Base-by-base conservation (phyloP, 768 basidiomycete genomes). In the Trametes villosa region DNA sequence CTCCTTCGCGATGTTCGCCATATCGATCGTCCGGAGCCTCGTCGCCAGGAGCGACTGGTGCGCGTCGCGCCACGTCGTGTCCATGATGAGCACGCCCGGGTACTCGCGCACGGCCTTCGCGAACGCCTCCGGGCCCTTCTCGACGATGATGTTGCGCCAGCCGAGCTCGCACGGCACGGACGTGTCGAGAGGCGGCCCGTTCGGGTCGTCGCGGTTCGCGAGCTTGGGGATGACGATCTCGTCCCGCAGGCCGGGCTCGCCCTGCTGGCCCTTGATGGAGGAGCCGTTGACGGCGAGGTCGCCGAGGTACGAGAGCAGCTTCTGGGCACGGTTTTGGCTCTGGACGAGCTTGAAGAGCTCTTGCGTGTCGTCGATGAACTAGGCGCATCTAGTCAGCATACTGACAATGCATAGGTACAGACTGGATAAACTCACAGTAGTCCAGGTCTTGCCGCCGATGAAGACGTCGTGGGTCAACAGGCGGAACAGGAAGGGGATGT, bases 331-430 rank as follows among this genome's bases (percentile, higher is more conserved):
- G 77, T 99, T 99, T 77, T 96, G 96, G 67, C 90, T 94, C 70
- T 94, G 91, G 8, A 99, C 96, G 57, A 99, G 86, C 76, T 96
- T 97, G 88, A 98, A 99, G 64, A 99, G 86, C 71, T 98, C 95
- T n/a, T 94, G 96, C 1, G 96, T 98, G 76, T 99, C 97, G 70
- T 99, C 97, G 76, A 99, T 98, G 82, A 99, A 98, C 92, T 94
- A 68, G 9, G 38, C 41, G 47, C 13, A 60, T 50, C 36, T 36
- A 24, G 36, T 41, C 48, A 31, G 38, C 49, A 24, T 26, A 27
- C 22, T 9, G n/a, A 22, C 18, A 27, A 29, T 50, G 49, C 20
- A 48, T 42, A 13, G 40, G n/a, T n/a, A n/a, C 1, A 48, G 11
- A 65, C 66, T 41, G 9, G 1, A 15, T 62, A 70, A 67, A 62